Base-by-base conservation (phyloP, 1,139 yeast genomes). In the Lodderomyces pseudojiufengensis region DNA sequence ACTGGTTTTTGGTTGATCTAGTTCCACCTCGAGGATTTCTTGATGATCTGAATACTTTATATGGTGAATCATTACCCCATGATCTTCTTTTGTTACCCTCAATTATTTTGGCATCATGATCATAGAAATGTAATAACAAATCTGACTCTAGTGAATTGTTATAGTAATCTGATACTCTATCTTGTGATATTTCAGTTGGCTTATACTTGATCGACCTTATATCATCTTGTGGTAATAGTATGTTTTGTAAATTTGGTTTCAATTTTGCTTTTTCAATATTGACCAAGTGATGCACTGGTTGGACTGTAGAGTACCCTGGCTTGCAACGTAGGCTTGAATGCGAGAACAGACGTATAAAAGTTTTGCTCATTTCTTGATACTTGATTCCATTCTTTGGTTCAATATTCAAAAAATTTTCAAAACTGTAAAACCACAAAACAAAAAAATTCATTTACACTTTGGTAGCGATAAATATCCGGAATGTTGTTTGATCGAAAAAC, bases 51-150 rank as follows among this genome's bases (percentile, higher is more conserved):
- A 86, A 87, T 40, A 88, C 59, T 55, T 90, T 95, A 63, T 85
- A 92, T 32, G 97, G 96, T 25, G 96, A 82, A 22, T 84, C 71
- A 33, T 85, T 84, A 43, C 87, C 94, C 95, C 98, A 90, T 39
- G 76, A 70, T 63, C 96, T 76, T 49, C 73, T 72, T 64, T 85
- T 86, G 45, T 76, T 71, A 41, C 97, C 97, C 27, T 53, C 58
- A n/a, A 72, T 52, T 9, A 54, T 54, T 33, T 61, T 50, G 33
- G 76, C 75, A 25, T 70, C 80, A 59, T 92, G 97, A 38, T 71
- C 69, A 55, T 86, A 88, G 48, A 78, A 78, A 52, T 84, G 81
- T 49, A 92, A 76, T 50, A 92, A 64, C 50, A 94, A 59, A 52
- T 94, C 97, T 5, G 87, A 68, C 48, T 79, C 76, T 32, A 94